A percentile compares a stretch with the other conserved stretches of the same genome.
Evolutionary conservation across 176 grass and related monocot species (phyloP).

Genomic region (Eremochloa ophiuroides): DNA sequence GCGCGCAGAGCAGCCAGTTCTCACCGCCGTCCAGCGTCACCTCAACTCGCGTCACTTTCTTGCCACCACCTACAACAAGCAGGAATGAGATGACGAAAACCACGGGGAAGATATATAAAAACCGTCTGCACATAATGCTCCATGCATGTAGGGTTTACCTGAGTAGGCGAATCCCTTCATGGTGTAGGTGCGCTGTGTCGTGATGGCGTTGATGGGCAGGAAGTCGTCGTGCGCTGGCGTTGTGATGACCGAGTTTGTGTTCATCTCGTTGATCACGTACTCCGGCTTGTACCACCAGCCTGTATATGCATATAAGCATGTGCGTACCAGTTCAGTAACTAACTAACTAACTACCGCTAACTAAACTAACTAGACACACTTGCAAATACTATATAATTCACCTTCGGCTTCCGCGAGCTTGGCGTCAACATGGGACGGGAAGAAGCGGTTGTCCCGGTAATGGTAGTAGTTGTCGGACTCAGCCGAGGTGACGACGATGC

Average conservation of each 20-base stretch:
- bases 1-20: slow-evolving; percentile 54
- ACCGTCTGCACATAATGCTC: too few relatives aligned
- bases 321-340: too few relatives aligned
- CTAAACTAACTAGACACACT: too few relatives aligned
- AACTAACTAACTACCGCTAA: too few relatives aligned
- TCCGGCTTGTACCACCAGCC: slow-evolving; percentile 99
- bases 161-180: slow-evolving; percentile 87
- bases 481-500: slow-evolving; percentile 48
- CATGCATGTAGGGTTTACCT: slow-evolving; percentile 29
- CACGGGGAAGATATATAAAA: too few relatives aligned
- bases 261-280: slow-evolving; percentile 91
- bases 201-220: slow-evolving; percentile 63
- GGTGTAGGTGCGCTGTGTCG: slow-evolving; percentile 52
- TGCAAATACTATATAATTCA: too few relatives aligned
- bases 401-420: slow-evolving; percentile 85
- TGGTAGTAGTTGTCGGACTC: slow-evolving; percentile 96
- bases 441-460: slow-evolving; percentile 73
- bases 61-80: slow-evolving; percentile 52
- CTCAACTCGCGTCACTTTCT: slow-evolving; percentile 81
- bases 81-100: too few relatives aligned
- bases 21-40: slow-evolving; percentile 74
- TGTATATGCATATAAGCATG: not conserved
- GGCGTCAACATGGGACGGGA: slow-evolving; percentile 80
- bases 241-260: slow-evolving; percentile 86
- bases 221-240: slow-evolving; percentile 70